These are phyloP conservation scores for Limnomonas spitsbergensis DNA, from an alignment of 139 green algal species.

Conservation along the genomic window DNA sequence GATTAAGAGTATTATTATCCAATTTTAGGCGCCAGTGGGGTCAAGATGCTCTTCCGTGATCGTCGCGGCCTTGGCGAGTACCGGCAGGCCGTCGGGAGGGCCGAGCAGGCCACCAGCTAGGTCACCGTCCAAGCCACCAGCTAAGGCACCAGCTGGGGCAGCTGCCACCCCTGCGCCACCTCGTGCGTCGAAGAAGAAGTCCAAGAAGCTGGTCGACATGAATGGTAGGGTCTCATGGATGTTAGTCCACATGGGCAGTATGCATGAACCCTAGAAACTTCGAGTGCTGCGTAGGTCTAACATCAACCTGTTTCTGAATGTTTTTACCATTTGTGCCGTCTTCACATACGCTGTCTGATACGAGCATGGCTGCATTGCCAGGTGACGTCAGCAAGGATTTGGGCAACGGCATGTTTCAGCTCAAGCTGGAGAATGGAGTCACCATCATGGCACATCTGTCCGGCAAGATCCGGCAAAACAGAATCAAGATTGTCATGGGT, in stretches of 20 bases:
- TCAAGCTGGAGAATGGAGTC: conserved; percentile 68
- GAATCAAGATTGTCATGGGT: conserved; percentile 67
- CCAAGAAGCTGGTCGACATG: conserved; percentile 17
- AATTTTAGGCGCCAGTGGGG: too few species aligned
- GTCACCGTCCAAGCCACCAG: too few species aligned
- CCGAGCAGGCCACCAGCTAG: too few species aligned
- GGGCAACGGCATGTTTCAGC: conserved; percentile 50
- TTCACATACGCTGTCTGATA: neutral
- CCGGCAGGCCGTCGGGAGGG: too few species aligned
- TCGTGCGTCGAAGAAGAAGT: conserved; percentile 14
- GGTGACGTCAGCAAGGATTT: conserved; percentile 45
- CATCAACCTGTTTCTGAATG: neutral
- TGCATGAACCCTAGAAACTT: too few species aligned
- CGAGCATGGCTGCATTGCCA: neutral
- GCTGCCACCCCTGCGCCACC: neutral
- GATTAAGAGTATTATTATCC: too few species aligned
- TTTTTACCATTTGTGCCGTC: neutral
- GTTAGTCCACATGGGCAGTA: too few species aligned
- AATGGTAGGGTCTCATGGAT: too few species aligned
- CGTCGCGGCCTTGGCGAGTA: too few species aligned
- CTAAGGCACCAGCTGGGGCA: too few species aligned
- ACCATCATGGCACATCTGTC: conserved; percentile 62
- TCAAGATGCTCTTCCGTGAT: too few species aligned
- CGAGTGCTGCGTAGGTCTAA: too few species aligned
- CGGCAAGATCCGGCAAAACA: conserved; percentile 69